A percentile compares a stretch with the other conserved stretches of the same genome.
Evolutionary conservation across 2,329 filamentous ascomycete species (phyloP).

Genomic region (Cordyceps pruinosa): DNA sequence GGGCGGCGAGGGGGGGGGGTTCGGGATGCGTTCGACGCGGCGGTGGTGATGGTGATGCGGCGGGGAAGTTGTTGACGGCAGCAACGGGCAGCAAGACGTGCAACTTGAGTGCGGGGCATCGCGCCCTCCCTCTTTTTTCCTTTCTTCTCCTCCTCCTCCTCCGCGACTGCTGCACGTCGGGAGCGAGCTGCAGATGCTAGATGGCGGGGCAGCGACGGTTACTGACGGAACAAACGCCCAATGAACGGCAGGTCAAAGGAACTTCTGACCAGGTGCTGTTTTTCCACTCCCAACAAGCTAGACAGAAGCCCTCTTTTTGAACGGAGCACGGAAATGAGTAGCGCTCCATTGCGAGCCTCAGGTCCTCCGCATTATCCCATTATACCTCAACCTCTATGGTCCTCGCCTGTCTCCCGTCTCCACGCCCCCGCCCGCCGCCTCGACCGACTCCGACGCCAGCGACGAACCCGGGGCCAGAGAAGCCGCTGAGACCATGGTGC

Average conservation of each 20-base stretch:
- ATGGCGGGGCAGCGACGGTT: constrained; percentile 12
- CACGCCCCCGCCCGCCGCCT: constrained; percentile 1
- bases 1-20: neutral
- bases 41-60: neutral
- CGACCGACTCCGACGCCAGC: neutral
- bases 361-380: too few species aligned
- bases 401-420: neutral
- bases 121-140: constrained; percentile 10
- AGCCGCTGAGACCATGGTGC: neutral
- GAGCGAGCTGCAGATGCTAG: neutral
- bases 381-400: too few species aligned
- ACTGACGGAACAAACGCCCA: constrained; percentile 5
- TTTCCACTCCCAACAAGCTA: neutral
- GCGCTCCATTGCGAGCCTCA: neutral
- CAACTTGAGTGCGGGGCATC: constrained; percentile 15
- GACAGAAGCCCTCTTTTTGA: neutral
- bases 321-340: too few species aligned
- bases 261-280: neutral
- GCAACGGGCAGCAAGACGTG: constrained; percentile 12
- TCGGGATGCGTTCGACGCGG: neutral
- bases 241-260: constrained; percentile 10
- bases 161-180: neutral
- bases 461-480: neutral
- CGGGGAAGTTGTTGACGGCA: constrained; percentile 8
- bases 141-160: neutral